Base-by-base conservation (phyloP, 768 basidiomycete genomes). In the Leccinum variicolor region DNA sequence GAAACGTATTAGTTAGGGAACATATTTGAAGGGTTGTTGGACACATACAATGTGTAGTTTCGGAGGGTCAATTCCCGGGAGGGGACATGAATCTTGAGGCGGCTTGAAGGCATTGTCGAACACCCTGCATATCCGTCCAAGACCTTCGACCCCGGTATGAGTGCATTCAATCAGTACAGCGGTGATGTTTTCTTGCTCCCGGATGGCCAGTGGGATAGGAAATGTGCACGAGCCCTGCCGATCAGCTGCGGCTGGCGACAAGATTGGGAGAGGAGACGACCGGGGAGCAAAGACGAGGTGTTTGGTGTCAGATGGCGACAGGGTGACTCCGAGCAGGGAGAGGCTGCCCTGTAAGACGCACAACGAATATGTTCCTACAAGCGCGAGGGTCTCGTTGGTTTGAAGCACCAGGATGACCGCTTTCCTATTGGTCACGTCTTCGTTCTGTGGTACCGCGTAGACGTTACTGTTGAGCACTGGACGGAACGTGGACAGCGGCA, bases 261-360 rank as follows among this genome's bases (percentile, higher is more conserved):
- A 58, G 72, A 77, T 67, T 0, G 92, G 90, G 6, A 94, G 67
- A 0, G 92, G 90, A n/a, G 90, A 84, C 0, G 86, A 90, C 3
- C 83, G 79, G 0, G 94, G 92, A 0, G 92, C 89, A 66, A 84
- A 95, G 26, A 95, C 75, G 13, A 71, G 73, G 62, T 92, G 77
- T 6, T 63, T 56, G 3, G 54, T 65, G 2, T 63, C 47, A 1
- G 82, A 82, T 7, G 83, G 64, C 1, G 57, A 50, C 8, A 90
- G 66, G 1, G 72, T 74, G 11, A 81, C 77, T 3, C 89, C 90
- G n/a, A 78, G 76, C 1, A 93, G 50, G 3, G 76, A 72, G 52
- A 94, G 59, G 15, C 79, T 72, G 1, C 90, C 89, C 51, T 77
- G 82, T 4, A 94, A 66, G 25, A 94, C 79, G 0, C 78, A 77